Percentiles rank a stretch among this genome's conserved stretches.
These are phyloP conservation scores for Caloboletus firmus DNA, from an alignment of 1,284 basidiomycete species.

Conservation along the genomic window DNA sequence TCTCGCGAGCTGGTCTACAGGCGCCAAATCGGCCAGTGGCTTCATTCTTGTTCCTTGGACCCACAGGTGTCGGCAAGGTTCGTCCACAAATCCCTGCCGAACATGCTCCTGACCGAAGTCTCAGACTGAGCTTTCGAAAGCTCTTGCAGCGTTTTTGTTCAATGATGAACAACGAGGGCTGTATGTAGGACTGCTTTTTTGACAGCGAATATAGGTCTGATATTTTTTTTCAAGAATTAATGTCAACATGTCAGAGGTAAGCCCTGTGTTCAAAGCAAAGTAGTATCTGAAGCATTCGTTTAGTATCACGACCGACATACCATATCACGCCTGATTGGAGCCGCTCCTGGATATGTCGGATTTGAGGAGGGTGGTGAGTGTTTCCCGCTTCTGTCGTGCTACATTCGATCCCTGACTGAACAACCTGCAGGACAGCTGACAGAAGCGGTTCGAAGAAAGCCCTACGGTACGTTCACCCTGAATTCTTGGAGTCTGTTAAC, in stretches of 20 bases:
- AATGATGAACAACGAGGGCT: constrained; percentile 84
- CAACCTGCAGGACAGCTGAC: constrained; percentile 66
- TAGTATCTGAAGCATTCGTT: not conserved
- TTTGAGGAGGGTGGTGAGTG: constrained; percentile 81
- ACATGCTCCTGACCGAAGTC: constrained; percentile 2
- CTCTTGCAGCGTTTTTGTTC: constrained; percentile 83
- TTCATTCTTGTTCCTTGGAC: constrained; percentile 88
- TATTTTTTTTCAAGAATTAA: constrained; percentile 56
- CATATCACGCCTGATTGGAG: constrained; percentile 86
- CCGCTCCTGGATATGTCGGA: constrained; percentile 91
- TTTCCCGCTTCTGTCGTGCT: not conserved
- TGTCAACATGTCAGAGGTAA: constrained; percentile 84
- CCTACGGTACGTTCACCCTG: constrained; percentile 58
- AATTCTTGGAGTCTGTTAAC: not conserved
- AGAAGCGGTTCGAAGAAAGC: constrained; percentile 82
- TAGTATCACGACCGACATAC: constrained; percentile 88
- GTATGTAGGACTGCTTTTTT: constrained; percentile 58
- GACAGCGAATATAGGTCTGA: not conserved
- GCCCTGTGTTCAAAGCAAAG: not conserved
- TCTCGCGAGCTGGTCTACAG: constrained; percentile 88
- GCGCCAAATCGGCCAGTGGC: constrained; percentile 86
- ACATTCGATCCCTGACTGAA: not conserved
- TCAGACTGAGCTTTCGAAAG: constrained; percentile 86
- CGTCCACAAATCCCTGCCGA: constrained; percentile 2
- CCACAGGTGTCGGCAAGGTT: constrained; percentile 84